phyloP scores from a whole-genome alignment of 768 basidiomycete genomes.

The Lentinula raphanica region DNA sequence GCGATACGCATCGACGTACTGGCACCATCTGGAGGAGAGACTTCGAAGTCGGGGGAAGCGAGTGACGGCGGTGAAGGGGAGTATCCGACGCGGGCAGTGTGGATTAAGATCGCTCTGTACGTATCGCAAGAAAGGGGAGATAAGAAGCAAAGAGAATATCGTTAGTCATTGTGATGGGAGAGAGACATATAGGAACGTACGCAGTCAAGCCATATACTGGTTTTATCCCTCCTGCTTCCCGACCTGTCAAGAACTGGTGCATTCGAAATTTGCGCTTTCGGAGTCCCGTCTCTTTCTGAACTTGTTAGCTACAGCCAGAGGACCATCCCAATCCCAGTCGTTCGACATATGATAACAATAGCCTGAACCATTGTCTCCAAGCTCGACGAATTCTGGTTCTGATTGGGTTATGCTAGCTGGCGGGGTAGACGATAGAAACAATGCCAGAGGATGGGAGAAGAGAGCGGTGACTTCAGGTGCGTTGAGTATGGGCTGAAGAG shows the following conservation, averaged over 20 bases:
- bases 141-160: not conserved
- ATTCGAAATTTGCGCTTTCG: constrained; percentile 41
- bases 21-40: constrained; percentile 24
- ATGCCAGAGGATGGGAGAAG: constrained; percentile 79
- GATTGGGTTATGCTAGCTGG: constrained; percentile 31
- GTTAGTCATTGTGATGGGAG: not conserved
- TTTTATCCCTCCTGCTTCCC: constrained; percentile 80
- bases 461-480: constrained; percentile 70
- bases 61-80: constrained; percentile 25
- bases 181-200: constrained; percentile 38
- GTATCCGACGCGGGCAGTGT: constrained; percentile 40
- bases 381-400: constrained; percentile 47
- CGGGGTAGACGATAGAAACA: constrained; percentile 60
- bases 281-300: not conserved
- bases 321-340: constrained; percentile 47
- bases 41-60: constrained; percentile 31
- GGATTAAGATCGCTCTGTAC: constrained; percentile 42
- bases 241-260: constrained; percentile 81
- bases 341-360: constrained; percentile 56
- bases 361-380: not conserved
- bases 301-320: constrained; percentile 15
- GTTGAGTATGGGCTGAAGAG: constrained; percentile 69
- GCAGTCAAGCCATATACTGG: constrained; percentile 88
- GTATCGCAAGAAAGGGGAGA: too few relatives aligned
- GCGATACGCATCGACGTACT: constrained; percentile 2